Evolutionary conservation across 2,329 filamentous ascomycete genomes (phyloP), one percentile per base, ranked within the genome.

Genomic region (Parafenestella ontariensis): DNA sequence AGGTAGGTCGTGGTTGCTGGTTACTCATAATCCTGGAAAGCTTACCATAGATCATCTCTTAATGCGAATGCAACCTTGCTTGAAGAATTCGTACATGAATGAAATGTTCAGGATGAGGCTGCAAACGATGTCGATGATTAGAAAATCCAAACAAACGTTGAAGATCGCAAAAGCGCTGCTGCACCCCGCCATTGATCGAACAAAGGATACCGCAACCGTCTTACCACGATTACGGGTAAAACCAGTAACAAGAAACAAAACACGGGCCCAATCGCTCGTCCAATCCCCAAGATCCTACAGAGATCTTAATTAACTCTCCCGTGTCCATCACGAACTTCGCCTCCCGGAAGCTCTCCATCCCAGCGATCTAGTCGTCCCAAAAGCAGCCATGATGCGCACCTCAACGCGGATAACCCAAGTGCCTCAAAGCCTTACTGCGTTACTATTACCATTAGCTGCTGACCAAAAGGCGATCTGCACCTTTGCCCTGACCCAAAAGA

Each of bases 401-500:
- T n/a, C 13, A 29, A 29, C 26, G 24, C 24, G 41, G 24, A 9
- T 29, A 43, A 15, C 13, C 24, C 23, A 13, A 20, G 23, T 15
- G 17, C 41, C 37, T 15, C 21, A 23, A 40, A 43, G 23, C 15
- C 23, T 43, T 9, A 10, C 4, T 2, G 5, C 24, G 29, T 10
- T 5, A 43, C 41, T 24, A 43, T 15, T 18, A 24, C 20, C 10
- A 13, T 21, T 18, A 26, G 24, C n/a, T n/a, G 36, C 36, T 34
- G 31, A 34, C 31, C n/a, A 34, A 40, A 5, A 8, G 3, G 24
- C 11, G n/a, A 8, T n/a, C n/a, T n/a, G 20, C 15, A n/a, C 18
- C 26, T 10, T 23, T 40, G 21, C 18, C 37, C 37, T 40, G 18
- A n/a, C n/a, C 53, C 47, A 56, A 52, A 51, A 31, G 48, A 10